Percentiles rank a stretch among this genome's conserved stretches.
These are phyloP conservation scores for Amauroascus verrucosus DNA, from an alignment of 2,329 filamentous ascomycete species.

Conservation along the genomic window DNA sequence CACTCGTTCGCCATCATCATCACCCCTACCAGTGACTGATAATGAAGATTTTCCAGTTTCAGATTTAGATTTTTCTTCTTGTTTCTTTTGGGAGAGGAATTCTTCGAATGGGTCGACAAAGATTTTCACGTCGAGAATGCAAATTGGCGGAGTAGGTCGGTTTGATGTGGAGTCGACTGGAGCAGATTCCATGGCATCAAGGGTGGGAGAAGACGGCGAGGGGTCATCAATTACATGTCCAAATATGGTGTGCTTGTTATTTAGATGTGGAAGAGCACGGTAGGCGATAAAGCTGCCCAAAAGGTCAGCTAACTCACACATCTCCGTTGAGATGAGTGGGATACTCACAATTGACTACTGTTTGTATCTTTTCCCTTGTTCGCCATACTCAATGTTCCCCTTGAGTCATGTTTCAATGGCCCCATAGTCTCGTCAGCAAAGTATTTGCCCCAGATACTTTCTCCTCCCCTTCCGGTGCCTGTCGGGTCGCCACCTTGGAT, in stretches of 20 bases:
- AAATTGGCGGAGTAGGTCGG: conserved; percentile 64
- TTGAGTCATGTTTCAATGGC: conserved; percentile 67
- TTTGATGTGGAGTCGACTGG: conserved; percentile 63
- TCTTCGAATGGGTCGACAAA: conserved; percentile 94
- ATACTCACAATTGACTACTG: conserved; percentile 63
- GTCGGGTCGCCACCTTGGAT: conserved; percentile 93
- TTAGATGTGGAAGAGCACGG: conserved; percentile 69
- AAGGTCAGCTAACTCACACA: not conserved
- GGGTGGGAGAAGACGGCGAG: conserved; percentile 35
- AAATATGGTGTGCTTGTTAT: conserved; percentile 96
- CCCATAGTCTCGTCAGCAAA: conserved; percentile 92
- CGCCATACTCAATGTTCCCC: conserved; percentile 84
- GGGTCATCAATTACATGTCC: conserved; percentile 65
- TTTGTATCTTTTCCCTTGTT: conserved; percentile 99
- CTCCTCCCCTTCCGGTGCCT: conserved; percentile 80
- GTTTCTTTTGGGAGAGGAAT: conserved; percentile 64
- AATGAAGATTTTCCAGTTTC: not conserved
- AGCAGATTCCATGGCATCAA: conserved; percentile 66
- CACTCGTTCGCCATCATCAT: conserved; percentile 68
- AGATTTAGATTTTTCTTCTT: conserved; percentile 41
- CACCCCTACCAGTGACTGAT: conserved; percentile 12
- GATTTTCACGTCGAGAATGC: conserved; percentile 71
- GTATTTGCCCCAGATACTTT: conserved; percentile 85
- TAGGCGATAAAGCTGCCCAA: conserved; percentile 68
- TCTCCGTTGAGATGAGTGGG: conserved; percentile 23